These are phyloP conservation scores for Quercus mongolica DNA, from an alignment of 306 rosid genomes.

Conservation along the genomic window DNA sequence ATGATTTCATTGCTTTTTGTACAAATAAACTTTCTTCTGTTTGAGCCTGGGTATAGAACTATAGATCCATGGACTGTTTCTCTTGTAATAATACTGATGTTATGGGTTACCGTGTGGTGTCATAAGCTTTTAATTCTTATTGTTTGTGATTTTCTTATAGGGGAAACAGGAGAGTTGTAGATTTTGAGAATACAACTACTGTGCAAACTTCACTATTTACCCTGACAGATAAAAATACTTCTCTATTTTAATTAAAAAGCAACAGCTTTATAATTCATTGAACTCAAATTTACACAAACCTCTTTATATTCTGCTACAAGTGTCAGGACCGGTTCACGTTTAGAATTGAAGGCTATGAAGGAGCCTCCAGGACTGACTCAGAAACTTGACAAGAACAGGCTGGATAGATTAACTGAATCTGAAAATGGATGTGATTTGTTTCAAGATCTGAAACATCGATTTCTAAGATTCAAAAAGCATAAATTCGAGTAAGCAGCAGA, in stretches of 20 bases:
- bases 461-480: conserved; percentile 65
- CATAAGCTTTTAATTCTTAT: no score
- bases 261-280: conserved; percentile 14
- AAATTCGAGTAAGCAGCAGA: conserved; percentile 59
- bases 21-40: neutral
- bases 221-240: conserved; percentile 29
- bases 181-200: conserved; percentile 24
- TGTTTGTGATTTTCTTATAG: no score
- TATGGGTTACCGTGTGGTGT: no score
- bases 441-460: conserved; percentile 62
- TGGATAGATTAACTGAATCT: conserved; percentile 33
- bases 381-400: conserved; percentile 40
- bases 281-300: neutral
- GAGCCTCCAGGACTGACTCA: conserved; percentile 48
- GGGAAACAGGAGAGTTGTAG: neutral
- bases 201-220: conserved; percentile 28
- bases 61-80: neutral
- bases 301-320: neutral
- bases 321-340: conserved; percentile 44
- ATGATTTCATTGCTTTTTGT: neutral
- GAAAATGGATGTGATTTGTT: conserved; percentile 48
- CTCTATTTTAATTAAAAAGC: conserved; percentile 1
- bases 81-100: no score
- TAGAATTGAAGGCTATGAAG: conserved; percentile 56
- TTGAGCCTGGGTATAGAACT: neutral